Evolutionary conservation across 2,329 filamentous ascomycete genomes (phyloP).

Genomic region (Colletotrichum karsti): DNA sequence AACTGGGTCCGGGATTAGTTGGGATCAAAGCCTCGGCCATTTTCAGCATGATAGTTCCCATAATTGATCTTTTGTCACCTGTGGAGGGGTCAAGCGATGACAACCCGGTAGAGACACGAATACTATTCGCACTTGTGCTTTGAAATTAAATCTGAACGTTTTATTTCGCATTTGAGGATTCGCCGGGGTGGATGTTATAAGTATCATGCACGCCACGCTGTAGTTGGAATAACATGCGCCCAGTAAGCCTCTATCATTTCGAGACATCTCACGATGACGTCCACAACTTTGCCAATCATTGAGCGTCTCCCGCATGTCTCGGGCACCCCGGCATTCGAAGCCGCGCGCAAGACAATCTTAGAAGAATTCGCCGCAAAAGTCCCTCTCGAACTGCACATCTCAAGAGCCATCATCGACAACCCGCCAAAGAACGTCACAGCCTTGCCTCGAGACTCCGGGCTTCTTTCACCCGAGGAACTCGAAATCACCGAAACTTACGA

Average conservation of each 20-base stretch:
- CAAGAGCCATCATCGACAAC: conserved; percentile 32
- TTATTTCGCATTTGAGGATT: no score
- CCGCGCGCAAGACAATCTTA: conserved; percentile 33
- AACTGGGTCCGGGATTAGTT: no score
- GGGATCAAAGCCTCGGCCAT: no score
- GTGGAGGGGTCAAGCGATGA: no score
- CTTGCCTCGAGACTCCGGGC: conserved; percentile 48
- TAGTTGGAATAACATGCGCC: neutral
- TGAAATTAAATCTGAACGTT: no score
- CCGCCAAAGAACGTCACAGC: conserved; percentile 37
- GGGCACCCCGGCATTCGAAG: conserved; percentile 37
- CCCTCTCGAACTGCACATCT: conserved; percentile 38
- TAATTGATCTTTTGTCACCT: no score
- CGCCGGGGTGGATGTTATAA: no score
- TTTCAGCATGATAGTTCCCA: no score
- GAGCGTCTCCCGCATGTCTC: neutral
- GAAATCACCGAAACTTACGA: conserved; percentile 57
- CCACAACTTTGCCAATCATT: neutral
- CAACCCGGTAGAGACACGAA: no score
- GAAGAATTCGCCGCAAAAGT: conserved; percentile 41
- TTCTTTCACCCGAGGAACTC: conserved; percentile 54
- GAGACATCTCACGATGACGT: neutral
- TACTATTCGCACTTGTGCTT: no score
- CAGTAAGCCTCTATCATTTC: no score
- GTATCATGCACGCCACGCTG: no score